These are phyloP conservation scores for Eucalyptus globulus DNA, from an alignment of 345 rosid species.

Conservation along the genomic window DNA sequence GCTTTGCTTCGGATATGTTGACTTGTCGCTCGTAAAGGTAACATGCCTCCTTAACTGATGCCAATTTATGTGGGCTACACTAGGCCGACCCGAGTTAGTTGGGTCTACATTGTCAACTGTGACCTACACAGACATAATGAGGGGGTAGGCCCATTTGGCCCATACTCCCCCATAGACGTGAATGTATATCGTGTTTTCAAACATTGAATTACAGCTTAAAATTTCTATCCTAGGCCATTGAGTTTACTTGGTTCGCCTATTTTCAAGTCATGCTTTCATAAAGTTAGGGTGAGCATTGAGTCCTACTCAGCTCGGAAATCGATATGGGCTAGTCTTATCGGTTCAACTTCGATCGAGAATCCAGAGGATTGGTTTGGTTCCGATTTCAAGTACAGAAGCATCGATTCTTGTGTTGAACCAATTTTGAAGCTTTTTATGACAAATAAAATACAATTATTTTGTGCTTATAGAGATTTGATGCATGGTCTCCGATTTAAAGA, in stretches of 20 bases:
- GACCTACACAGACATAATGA: neutral
- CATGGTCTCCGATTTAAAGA: neutral
- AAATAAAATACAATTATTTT: neutral
- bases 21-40: neutral
- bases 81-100: neutral
- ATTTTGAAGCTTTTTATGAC: neutral
- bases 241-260: neutral
- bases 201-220: neutral
- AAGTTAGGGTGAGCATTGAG: neutral
- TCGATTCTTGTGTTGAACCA: neutral
- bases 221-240: neutral
- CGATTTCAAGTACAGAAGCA: rapidly evolving
- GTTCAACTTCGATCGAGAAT: neutral
- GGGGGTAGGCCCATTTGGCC: neutral
- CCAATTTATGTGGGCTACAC: neutral
- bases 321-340: neutral
- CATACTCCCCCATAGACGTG: neutral
- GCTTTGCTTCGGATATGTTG: neutral
- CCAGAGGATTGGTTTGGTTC: neutral
- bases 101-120: neutral
- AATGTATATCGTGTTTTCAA: neutral
- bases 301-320: neutral
- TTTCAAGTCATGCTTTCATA: neutral
- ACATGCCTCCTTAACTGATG: neutral
- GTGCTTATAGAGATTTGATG: neutral